Base-by-base conservation (phyloP, 2,329 filamentous ascomycete species). In the Pseudopyricularia cyperi region DNA sequence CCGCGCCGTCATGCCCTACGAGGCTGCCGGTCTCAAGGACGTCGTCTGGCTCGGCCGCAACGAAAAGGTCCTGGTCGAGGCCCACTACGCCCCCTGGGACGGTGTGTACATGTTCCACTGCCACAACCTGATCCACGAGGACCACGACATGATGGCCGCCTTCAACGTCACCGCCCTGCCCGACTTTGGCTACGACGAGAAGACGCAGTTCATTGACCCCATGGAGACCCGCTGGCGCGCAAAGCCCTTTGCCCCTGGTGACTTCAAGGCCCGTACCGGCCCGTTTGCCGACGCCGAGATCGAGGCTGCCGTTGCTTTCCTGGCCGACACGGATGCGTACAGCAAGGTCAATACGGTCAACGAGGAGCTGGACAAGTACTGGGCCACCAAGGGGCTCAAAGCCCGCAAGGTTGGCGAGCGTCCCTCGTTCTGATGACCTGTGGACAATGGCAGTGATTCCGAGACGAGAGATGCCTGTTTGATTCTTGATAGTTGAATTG, bases 1-100 rank as follows among this genome's bases (percentile, higher is more conserved):
- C 24, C 65, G 69, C 3, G 59, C 58, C 12, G 70, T 80, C 4
- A 57, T 68, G 55, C 68, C 73, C 0, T 81, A 81, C 56, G 78
- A 82, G 62, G 63, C 66, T 2, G 71, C 68, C 0, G 77, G 74
- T 0, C 68, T 79, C 17, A 80, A 81, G 61, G 77, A 82, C 56
- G 73, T 79, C 1, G 75, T 80, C 2, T 75, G 75, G 68, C 66
- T 82, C 1, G 73, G 69, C 9, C 63, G 62, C 1, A 70, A 70
- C 17, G 77, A 81, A 63, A 70, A 64, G 1, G 72, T 75, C 12
- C 65, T 67, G 6, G 74, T 77, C 0, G 66, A 75, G 39, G 75
- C 74, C 2, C 66, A 71, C 57, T 78, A 73, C 57, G 69, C 70
- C 3, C 75, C 75, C 0, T 77, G 71, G 70, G 70, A 74, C 51